A percentile compares a stretch with the other conserved stretches of the same genome.
These are phyloP conservation scores for Salvia splendens DNA, from an alignment of 257 asterid genomes.

Conservation along the genomic window DNA sequence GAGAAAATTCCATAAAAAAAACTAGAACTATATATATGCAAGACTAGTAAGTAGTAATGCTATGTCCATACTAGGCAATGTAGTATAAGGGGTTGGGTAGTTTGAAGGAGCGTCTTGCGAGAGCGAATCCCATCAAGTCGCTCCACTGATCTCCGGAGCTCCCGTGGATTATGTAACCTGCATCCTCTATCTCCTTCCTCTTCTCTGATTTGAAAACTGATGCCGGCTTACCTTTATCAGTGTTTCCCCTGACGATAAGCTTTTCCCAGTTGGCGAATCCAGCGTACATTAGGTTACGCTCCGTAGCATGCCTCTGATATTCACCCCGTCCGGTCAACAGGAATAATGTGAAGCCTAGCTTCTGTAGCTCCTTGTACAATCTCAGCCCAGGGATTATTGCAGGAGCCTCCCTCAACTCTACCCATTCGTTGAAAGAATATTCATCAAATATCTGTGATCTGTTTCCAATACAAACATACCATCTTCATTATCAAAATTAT, in stretches of 20 bases:
- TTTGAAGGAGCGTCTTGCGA: constrained; percentile 78
- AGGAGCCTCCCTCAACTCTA: constrained; percentile 67
- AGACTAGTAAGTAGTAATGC: constrained; percentile 1
- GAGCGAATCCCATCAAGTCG: constrained; percentile 68
- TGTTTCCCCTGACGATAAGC: constrained; percentile 70
- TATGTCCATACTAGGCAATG: constrained; percentile 42
- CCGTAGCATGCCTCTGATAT: constrained; percentile 69
- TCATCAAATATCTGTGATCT: constrained; percentile 69
- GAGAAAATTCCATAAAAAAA: neutral
- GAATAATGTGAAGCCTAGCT: constrained; percentile 64
- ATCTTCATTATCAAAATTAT: too few relatives aligned
- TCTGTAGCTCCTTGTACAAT: constrained; percentile 60
- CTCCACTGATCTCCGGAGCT: constrained; percentile 96
- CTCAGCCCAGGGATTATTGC: constrained; percentile 67
- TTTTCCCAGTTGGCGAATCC: constrained; percentile 81
- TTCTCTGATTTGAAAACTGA: constrained; percentile 70
- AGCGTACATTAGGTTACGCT: constrained; percentile 48
- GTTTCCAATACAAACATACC: constrained; percentile 26
- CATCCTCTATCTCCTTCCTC: constrained; percentile 73
- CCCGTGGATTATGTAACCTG: constrained; percentile 74
- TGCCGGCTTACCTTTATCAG: constrained; percentile 65
- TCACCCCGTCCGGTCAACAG: constrained; percentile 78
- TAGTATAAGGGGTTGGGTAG: constrained; percentile 80
- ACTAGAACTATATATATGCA: neutral
- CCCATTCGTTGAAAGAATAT: constrained; percentile 64